Evolutionary conservation across 176 grass and related monocot species (phyloP), one percentile per base, ranked within the genome.

Genomic region (Saccharum spontaneum): DNA sequence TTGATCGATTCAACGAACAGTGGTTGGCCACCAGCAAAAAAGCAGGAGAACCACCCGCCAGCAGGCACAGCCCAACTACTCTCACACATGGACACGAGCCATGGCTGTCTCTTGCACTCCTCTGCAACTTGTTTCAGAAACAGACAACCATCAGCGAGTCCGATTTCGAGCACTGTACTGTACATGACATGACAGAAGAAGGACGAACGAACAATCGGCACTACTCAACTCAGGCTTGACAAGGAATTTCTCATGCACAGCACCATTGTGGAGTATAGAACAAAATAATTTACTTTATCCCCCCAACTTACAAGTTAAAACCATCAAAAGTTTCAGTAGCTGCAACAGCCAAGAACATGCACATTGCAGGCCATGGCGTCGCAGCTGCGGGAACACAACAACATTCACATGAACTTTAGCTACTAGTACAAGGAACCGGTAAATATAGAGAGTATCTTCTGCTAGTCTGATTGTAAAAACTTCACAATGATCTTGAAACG

Each of bases 261-360:
- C 18, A 55, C 18, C 30, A 48, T 57, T 60, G 23, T 49, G 28
- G 28, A 28, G 28, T 28, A 65, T 68, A 65, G 69, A 90, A 84
- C 76, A 79, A 87, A 84, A 79, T 80, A 87, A 87, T 87, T 73
- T 84, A 90, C 83, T 82, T 67, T 30, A 88, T 62, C 60, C 76
- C 76, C 83, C 75, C 84, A 87, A 24, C 48, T 49, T 83, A 87
- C 75, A 79, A 52, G 76, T 81, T 62, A 86, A 81, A 75, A 86
- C 70, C 69, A 5, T 28, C 39, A 79, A 45, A 79, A 64, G 75
- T 83, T 84, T 84, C 28, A 80, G 61, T 16, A 69, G 75, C 69
- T 84, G 75, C 75, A 20, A 18, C 14, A 41, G 80, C 79, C 79
- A 54, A 40, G 64, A 52, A n/a, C 86, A 70, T 11, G 80, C 84